Evolutionary conservation across 208 protist genomes (phyloP).

Genomic region (Phytomonas serpens): DNA sequence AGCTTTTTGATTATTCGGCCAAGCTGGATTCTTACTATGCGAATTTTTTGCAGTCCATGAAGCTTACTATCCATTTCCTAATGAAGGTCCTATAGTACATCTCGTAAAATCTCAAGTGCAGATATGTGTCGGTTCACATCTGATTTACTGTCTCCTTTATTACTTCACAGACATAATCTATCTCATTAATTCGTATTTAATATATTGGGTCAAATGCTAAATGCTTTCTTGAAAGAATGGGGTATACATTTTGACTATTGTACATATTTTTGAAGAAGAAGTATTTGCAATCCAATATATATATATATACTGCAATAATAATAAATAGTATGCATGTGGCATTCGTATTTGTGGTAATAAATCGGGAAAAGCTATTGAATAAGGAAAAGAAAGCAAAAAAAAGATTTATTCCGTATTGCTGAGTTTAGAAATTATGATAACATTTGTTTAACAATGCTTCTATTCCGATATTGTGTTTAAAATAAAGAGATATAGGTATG

Average conservation of each 20-base stretch:
- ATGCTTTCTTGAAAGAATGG: not conserved
- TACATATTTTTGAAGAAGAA: not conserved
- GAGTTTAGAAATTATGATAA: not conserved
- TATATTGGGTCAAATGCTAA: not conserved
- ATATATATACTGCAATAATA: not conserved
- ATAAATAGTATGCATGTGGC: not conserved
- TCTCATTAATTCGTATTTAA: not conserved
- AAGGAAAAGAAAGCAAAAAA: not conserved
- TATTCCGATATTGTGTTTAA: not conserved
- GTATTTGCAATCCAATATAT: not conserved
- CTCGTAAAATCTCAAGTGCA: not conserved
- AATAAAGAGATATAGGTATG: not conserved
- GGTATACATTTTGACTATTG: not conserved
- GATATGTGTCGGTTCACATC: not conserved
- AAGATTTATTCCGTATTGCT: not conserved
- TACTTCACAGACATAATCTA: slow-evolving; percentile 1
- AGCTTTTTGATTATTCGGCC: not conserved
- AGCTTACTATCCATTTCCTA: slow-evolving; percentile 1
- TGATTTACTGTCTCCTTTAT: not conserved
- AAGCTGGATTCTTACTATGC: not conserved
- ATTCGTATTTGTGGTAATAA: not conserved
- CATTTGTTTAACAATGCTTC: not conserved
- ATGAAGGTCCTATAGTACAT: not conserved
- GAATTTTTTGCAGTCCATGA: not conserved
- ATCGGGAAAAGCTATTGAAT: not conserved